Conservation (phyloP, 1,139 yeast species). For the Sugiyamaella japonica region DNA sequence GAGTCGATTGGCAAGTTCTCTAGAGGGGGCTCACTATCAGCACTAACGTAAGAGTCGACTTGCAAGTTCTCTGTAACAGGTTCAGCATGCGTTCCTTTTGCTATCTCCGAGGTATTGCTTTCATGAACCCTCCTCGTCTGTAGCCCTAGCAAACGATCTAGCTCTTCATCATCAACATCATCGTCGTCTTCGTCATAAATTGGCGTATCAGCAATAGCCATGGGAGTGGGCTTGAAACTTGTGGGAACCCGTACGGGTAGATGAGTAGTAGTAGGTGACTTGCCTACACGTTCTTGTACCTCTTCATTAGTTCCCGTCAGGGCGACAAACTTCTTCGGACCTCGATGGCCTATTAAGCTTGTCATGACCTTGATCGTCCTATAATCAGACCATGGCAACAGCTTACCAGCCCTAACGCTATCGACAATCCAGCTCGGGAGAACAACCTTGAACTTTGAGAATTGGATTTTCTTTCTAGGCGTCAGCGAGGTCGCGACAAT, state of each 20-base stretch:
- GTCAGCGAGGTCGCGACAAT: conserved; percentile 78
- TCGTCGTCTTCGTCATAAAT: neutral
- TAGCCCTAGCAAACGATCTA: neutral
- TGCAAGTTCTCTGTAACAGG: too few species aligned
- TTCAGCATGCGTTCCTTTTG: too few species aligned
- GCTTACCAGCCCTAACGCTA: conserved; percentile 49
- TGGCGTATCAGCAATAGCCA: neutral
- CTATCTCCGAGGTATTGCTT: neutral
- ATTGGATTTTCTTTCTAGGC: conserved; percentile 68
- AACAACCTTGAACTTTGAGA: conserved; percentile 69
- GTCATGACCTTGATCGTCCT: conserved; percentile 44
- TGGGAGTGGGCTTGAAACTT: neutral
- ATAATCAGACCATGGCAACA: conserved; percentile 70
- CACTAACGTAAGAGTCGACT: too few species aligned
- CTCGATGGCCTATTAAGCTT: conserved; percentile 2
- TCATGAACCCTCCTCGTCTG: neutral
- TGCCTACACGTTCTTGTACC: neutral
- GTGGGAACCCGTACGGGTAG: neutral
- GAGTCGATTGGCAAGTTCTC: neutral
- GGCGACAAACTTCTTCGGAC: conserved; percentile 6
- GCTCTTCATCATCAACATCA: neutral
- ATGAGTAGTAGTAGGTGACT: neutral
- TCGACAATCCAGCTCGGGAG: conserved; percentile 81
- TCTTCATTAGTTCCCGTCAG: conserved; percentile 9
- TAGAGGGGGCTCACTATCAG: too few species aligned